A percentile compares a stretch with the other conserved stretches of the same genome.
phyloP scores from a whole-genome alignment of 73 alveolate species.

The Paramecium bursaria region DNA sequence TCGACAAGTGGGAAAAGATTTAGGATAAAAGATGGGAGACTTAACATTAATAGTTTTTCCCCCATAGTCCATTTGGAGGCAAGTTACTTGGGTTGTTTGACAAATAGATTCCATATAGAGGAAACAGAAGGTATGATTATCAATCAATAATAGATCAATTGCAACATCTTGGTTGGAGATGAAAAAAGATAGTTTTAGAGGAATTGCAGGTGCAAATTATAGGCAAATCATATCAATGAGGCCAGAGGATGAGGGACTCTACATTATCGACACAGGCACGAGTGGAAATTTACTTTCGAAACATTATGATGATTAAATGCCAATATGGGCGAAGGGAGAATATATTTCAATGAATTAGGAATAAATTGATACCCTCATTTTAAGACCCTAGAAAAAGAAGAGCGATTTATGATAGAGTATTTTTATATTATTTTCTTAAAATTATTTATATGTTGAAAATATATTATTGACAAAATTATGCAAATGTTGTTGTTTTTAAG shows the following conservation, averaged over 20 bases:
- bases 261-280: slow-evolving; percentile 40
- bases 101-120: slow-evolving; percentile 34
- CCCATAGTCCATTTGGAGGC: slow-evolving; percentile 21
- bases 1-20: not conserved
- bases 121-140: slow-evolving; percentile 26
- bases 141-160: not conserved
- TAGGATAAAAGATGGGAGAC: not conserved
- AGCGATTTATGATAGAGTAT: too few relatives aligned
- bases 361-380: too few relatives aligned
- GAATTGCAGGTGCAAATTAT: slow-evolving; percentile 37
- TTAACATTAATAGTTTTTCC: not conserved
- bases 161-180: slow-evolving; percentile 8
- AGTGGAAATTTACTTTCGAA: slow-evolving; percentile 21
- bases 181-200: slow-evolving; percentile 33
- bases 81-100: slow-evolving; percentile 47
- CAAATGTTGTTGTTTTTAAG: too few relatives aligned
- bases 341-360: too few relatives aligned
- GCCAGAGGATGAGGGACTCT: slow-evolving; percentile 11
- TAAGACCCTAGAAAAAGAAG: too few relatives aligned
- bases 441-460: too few relatives aligned
- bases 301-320: slow-evolving; percentile 42
- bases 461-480: too few relatives aligned
- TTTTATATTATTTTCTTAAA: too few relatives aligned
- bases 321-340: too few relatives aligned
- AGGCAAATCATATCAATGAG: slow-evolving; percentile 27